Base-by-base conservation (phyloP, 805 yeast genomes). In the Cyberlindnera galapagoensis region DNA sequence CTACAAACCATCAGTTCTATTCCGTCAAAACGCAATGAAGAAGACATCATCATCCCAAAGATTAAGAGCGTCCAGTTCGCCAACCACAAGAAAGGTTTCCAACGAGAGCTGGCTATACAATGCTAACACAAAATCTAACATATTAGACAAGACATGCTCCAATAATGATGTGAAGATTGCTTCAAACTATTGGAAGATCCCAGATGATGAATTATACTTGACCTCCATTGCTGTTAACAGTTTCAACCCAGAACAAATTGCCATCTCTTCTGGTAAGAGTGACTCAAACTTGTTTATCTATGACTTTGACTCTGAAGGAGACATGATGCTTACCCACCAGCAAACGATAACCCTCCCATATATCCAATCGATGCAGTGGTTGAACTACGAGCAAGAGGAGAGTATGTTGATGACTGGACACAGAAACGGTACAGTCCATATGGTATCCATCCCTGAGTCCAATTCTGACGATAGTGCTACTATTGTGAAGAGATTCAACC, bases 401-500 rank as follows among this genome's bases (percentile, higher is more conserved):
- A 60, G 63, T 18, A 57, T 63, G 22, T 50, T 80, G 27, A 49
- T 76, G n/a, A 69, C 94, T 0, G 95, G 95, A 9, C 92, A 86
- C 52, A 70, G 68, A 31, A 72, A 74, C 37, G 96, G 96, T 2
- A 60, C 70, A 34, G 84, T 77, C 0, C 84, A 88, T 54, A 54
- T 87, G 38, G 73, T 84, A 4, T 62, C 80, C 12, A 65, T 86
- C 7, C 92, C 94, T 1, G 70, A 66, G 28, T 58, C 72, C 1
- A 52, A 59, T 17, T 49, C 62, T 7, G 61, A 59, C 5, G 67
- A 67, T 16, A 62, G 69, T 34, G 95, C 96, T 0, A 85, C 77
- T 52, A 80, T 87, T 14, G 60, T 80, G 40, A 81, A 76, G 51
- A 63, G 94, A 23, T 87, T 79, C 61, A 84, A 84, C 55, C 96